These are phyloP conservation scores for Oemleria cerasiformis DNA, from an alignment of 306 rosid species.

Conservation along the genomic window DNA sequence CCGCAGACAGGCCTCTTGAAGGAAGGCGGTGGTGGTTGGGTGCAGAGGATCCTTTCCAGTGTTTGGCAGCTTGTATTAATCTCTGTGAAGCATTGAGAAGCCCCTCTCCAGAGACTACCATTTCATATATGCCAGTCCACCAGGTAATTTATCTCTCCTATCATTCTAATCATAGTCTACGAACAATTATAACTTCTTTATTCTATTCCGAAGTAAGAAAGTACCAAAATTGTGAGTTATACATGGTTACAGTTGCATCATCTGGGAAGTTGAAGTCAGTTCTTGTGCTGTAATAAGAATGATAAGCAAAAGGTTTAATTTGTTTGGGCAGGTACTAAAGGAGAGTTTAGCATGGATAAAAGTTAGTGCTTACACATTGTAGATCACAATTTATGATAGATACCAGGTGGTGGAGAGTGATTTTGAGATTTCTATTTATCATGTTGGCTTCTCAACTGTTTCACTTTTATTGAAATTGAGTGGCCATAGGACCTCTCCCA, in stretches of 20 bases:
- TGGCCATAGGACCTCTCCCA: conserved; percentile 5
- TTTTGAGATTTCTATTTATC: background rate
- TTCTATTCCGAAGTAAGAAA: background rate
- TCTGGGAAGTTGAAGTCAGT: background rate
- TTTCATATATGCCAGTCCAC: conserved; percentile 88
- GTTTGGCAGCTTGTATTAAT: conserved; percentile 82
- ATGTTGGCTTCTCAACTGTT: background rate
- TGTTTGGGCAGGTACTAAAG: background rate
- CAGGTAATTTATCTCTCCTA: conserved; percentile 50
- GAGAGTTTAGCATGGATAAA: background rate
- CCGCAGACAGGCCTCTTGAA: conserved; percentile 87
- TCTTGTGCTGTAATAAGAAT: background rate
- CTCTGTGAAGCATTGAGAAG: conserved; percentile 88
- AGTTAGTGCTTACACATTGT: background rate
- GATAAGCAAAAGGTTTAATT: background rate
- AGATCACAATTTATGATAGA: background rate
- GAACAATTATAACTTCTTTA: background rate
- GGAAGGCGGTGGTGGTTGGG: conserved; percentile 92
- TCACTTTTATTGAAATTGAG: conserved; percentile 24
- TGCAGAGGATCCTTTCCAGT: conserved; percentile 98
- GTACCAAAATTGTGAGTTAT: conserved; percentile 6
- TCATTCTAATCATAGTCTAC: background rate
- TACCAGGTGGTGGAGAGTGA: too few relatives aligned
- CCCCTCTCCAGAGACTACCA: conserved; percentile 73
- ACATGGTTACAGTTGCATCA: conserved; percentile 6